phyloP scores from a whole-genome alignment of 2,329 filamentous ascomycete genomes.

The Nannizzia gypsea region DNA sequence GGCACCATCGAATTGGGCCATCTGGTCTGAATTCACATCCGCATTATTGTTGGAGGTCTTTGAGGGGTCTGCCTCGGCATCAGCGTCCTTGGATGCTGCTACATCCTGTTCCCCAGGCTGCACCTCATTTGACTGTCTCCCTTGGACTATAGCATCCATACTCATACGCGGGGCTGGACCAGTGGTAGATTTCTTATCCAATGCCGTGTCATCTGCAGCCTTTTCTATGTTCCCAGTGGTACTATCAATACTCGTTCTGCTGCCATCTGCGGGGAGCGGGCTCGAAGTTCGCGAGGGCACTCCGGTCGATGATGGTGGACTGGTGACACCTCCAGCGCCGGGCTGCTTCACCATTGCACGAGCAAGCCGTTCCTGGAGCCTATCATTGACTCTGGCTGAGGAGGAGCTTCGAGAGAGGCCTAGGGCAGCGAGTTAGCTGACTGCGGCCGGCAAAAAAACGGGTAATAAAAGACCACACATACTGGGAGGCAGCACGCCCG shows the following conservation, averaged over 20 bases:
- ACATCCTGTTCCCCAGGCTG: neutral
- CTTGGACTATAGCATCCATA: conserved; percentile 19
- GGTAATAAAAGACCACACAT: neutral
- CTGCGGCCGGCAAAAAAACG: neutral
- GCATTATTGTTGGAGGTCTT: neutral
- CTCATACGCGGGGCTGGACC: conserved; percentile 18
- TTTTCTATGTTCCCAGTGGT: conserved; percentile 15
- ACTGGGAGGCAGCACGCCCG: conserved; percentile 20
- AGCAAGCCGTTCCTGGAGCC: conserved; percentile 78
- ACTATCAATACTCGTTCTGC: conserved; percentile 28
- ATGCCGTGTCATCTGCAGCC: conserved; percentile 17
- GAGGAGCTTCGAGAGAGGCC: conserved; percentile 53
- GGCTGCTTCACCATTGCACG: conserved; percentile 70
- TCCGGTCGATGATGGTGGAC: conserved; percentile 39
- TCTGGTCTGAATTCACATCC: conserved; percentile 6
- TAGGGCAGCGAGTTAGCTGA: conserved; percentile 17
- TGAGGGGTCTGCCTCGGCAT: neutral
- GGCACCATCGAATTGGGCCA: conserved; percentile 12
- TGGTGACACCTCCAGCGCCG: conserved; percentile 36
- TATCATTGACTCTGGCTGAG: conserved; percentile 58
- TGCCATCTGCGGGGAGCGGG: conserved; percentile 35
- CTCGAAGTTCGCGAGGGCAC: conserved; percentile 44
- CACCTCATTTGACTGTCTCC: conserved; percentile 16
- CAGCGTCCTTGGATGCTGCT: neutral
- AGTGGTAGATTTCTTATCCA: conserved; percentile 11